Base-by-base conservation (phyloP, 2,329 filamentous ascomycete species). In the Colletotrichum sp. region DNA sequence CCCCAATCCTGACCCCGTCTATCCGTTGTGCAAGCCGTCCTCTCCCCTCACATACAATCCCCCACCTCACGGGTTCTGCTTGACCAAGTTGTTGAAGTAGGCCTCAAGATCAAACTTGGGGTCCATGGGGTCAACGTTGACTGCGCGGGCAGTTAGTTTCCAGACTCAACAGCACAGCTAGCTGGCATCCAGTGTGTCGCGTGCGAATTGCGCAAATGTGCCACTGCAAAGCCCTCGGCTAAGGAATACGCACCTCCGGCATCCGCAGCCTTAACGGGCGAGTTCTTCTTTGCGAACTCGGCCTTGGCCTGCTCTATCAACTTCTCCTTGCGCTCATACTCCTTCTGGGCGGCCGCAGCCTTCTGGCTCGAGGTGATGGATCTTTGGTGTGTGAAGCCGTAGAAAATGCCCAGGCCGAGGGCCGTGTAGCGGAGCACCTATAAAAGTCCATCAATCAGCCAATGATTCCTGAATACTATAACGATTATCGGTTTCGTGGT, bases 401-500 rank as follows among this genome's bases (percentile, higher is more conserved):
- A 99, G 89, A 98, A 93, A 85, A 99, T 89, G 85, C 97, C 97
- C 83, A 95, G 90, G 83, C 93, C 95, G 80, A 99, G 95, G 85
- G 96, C 96, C 84, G 96, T 96, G 92, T 96, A 99, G 88, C 97
- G 96, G 87, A 99, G 92, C 87, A 99, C 96, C 97, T 99, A 86
- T 68, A 81, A 75, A 30, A 55, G 78, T 65, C 36, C 71, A 72
- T 79, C 78, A 81, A 82, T 84, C 82, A 84, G 81, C 77, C 39
- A 36, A 30, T 13, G 4, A 60, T 14, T 67, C 32, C 43, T 36
- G 39, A 28, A 6, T 61, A 8, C 13, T 39, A 34, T 28, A 24
- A 26, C 12, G 12, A 52, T 14, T 10, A 14, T 34, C 10, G 48
- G 21, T 26, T 66, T 52, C 67, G 60, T n/a, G 24, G 28, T 60